A percentile compares a stretch with the other conserved stretches of the same genome.
These are phyloP conservation scores for Neopestalotiopsis sp. DNA, from an alignment of 2,329 filamentous ascomycete species.

Conservation along the genomic window DNA sequence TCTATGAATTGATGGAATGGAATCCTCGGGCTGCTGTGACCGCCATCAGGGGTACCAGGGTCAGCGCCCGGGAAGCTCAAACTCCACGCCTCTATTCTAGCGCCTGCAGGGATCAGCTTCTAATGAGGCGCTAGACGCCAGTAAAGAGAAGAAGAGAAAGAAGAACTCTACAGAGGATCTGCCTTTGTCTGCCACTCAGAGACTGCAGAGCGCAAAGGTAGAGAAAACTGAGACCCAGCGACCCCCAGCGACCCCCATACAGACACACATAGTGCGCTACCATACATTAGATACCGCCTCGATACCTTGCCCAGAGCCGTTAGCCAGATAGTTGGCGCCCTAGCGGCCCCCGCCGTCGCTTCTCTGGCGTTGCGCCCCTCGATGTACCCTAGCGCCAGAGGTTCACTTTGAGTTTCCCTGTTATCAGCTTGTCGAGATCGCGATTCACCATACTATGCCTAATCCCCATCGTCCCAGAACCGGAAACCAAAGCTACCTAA, in stretches of 20 bases:
- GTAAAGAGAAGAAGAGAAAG: background rate
- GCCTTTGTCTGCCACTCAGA: background rate
- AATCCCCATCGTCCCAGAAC: constrained; percentile 11
- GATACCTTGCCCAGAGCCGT: constrained; percentile 1
- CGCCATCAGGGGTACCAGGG: background rate
- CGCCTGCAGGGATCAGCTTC: constrained; percentile 1
- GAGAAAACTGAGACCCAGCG: background rate
- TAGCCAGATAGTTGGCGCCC: background rate
- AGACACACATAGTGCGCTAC: no score
- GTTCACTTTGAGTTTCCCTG: constrained; percentile 7
- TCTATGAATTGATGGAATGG: background rate
- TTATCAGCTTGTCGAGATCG: constrained; percentile 5
- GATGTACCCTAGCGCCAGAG: constrained; percentile 1
- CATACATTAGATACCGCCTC: background rate
- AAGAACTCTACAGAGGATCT: no score
- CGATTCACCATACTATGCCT: background rate
- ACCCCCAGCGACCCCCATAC: background rate
- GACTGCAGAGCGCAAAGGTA: no score
- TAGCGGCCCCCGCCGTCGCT: background rate
- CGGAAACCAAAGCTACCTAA: constrained; percentile 3
- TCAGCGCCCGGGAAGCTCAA: constrained; percentile 6
- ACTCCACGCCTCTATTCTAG: constrained; percentile 5
- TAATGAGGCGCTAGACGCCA: background rate
- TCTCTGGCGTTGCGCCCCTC: background rate
- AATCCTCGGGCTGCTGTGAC: constrained; percentile 5